Percentiles rank a stretch among this genome's conserved stretches.
Conservation (phyloP, 306 rosid genomes). For the Cucumis cinereus region DNA sequence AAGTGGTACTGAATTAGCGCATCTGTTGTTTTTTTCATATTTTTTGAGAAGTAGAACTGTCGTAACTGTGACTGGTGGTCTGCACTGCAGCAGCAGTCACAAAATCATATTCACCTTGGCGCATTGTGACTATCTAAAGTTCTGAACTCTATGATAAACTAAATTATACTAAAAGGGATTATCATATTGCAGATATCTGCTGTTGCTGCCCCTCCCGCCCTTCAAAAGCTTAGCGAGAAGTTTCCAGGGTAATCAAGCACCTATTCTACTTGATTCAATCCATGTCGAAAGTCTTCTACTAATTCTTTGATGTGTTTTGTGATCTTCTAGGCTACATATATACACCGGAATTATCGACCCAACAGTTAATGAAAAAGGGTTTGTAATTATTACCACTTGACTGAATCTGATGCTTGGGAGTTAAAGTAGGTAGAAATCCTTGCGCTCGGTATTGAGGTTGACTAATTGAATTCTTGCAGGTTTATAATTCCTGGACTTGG, state of each 20-base stretch:
- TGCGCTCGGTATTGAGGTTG: not conserved
- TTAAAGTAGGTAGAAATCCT: not conserved
- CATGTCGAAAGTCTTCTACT: not conserved
- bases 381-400: not conserved
- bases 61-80: not conserved
- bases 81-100: not conserved
- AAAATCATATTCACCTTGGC: not conserved
- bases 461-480: slow-evolving; percentile 25
- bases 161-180: not conserved
- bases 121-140: not conserved
- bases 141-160: not conserved
- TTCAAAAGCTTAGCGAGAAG: slow-evolving; percentile 78
- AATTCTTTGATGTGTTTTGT: not conserved
- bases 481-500: slow-evolving; percentile 96
- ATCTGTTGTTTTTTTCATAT: not conserved
- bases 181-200: slow-evolving; percentile 63
- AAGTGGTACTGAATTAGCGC: slow-evolving; percentile 47
- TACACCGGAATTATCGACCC: slow-evolving; percentile 89
- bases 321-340: slow-evolving; percentile 57
- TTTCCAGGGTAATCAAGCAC: slow-evolving; percentile 68
- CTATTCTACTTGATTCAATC: not conserved
- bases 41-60: not conserved
- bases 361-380: slow-evolving; percentile 79
- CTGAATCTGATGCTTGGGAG: not conserved
- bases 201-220: slow-evolving; percentile 89